phyloP scores from a whole-genome alignment of 371 early-diverging fungal species.

The Apophysomyces variabilis region DNA sequence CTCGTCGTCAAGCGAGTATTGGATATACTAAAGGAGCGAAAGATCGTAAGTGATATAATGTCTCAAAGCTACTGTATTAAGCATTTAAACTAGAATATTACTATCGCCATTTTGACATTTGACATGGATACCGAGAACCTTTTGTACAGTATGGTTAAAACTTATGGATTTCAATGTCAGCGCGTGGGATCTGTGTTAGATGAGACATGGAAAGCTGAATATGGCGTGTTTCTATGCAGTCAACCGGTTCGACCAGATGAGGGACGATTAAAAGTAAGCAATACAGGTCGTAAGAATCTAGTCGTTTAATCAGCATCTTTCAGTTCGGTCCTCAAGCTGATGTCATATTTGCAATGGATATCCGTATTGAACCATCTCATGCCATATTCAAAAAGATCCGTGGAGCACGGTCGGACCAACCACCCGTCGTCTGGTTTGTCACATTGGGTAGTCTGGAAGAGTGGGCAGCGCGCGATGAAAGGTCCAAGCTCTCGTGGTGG shows the following conservation, averaged over 20 bases:
- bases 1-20: slow-evolving; percentile 1
- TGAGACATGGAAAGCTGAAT: slow-evolving; percentile 21
- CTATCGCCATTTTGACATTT: slow-evolving; percentile 13
- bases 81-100: not conserved
- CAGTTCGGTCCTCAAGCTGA: slow-evolving; percentile 9
- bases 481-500: slow-evolving; percentile 16
- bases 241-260: not conserved
- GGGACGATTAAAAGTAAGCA: not conserved
- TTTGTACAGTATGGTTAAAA: slow-evolving; percentile 9
- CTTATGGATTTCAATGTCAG: slow-evolving; percentile 12
- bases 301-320: not conserved
- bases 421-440: slow-evolving; percentile 5
- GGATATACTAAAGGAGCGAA: not conserved
- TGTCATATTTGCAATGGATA: slow-evolving; percentile 17
- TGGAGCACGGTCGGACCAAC: not conserved
- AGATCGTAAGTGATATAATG: not conserved
- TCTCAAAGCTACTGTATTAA: no score
- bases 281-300: not conserved
- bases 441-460: slow-evolving; percentile 18
- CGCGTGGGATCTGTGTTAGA: slow-evolving; percentile 15
- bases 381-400: slow-evolving; percentile 12
- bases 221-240: slow-evolving; percentile 15
- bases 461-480: slow-evolving; percentile 4
- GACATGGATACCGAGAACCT: slow-evolving; percentile 17
- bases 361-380: slow-evolving; percentile 12